Base-by-base conservation (phyloP, 2,329 filamentous ascomycete genomes). In the Xylaria sp. region DNA sequence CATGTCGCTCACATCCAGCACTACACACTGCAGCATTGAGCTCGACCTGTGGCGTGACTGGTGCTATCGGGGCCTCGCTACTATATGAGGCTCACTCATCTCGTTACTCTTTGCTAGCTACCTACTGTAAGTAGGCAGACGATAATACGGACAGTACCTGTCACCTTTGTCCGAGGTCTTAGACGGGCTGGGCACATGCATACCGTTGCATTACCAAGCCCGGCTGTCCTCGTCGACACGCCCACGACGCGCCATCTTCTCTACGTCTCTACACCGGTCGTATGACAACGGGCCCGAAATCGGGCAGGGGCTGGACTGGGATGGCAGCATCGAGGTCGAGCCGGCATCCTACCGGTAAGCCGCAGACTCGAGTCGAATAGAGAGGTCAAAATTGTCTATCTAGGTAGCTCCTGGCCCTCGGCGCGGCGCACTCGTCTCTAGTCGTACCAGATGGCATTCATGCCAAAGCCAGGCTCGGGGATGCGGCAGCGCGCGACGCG, bases 391-490 rank as follows among this genome's bases (percentile, higher is more conserved):
- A 28, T 28, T 28, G 4, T 4, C 36, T 55, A 55, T 20, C 51
- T 52, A 52, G 28, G 41, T 36, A 31, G 12, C 46, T 54, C 20
- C 52, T 57, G 33, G 54, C 56, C 18, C 56, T 20, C 25, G 23
- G 5, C 56, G 39, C n/a, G 1, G 2, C 18, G 13, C 12, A 43
- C 5, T n/a, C 5, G 3, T 18, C 18, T 28, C 51, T 74, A 93
- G 81, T 97, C 92, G 80, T 96, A 96, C 94, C 94, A 97, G 71
- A 97, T 94, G n/a, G 93, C 93, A 82, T 97, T 97, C 94, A 97
- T 97, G 1, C 93, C 93, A 79, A 97, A 97, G 1, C 94, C 94
- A n/a, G 92, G 92, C 83, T 97, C 94, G 6, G 90, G 89, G 46
- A 97, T 90, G 74, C 93, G 89, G 71, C 92, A 84, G 71, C 92